Percentiles rank a stretch among this genome's conserved stretches.
Evolutionary conservation across 73 alveolate species (phyloP).

Genomic region (Effrenium voratum): DNA sequence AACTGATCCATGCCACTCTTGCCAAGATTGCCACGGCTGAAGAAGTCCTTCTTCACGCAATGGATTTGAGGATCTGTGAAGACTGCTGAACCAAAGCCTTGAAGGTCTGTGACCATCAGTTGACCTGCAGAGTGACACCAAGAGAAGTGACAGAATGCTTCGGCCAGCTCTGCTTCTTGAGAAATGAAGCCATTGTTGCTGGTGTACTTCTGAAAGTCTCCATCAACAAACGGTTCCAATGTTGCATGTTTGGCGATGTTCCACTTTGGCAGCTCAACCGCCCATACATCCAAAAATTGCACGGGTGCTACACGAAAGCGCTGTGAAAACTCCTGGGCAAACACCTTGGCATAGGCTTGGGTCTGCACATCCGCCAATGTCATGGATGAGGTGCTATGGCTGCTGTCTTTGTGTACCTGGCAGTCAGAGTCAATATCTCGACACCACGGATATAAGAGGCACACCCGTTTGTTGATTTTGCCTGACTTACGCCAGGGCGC

Average conservation of each 20-base stretch:
- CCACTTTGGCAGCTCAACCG: conserved; percentile 14
- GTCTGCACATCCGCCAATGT: conserved; percentile 21
- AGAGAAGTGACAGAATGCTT: conserved; percentile 32
- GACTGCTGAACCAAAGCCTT: background rate
- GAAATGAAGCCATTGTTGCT: conserved; percentile 57
- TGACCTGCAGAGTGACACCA: conserved; percentile 32
- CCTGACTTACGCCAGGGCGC: too few species aligned
- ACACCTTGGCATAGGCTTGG: conserved; percentile 29
- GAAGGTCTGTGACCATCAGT: conserved; percentile 46
- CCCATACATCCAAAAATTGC: conserved; percentile 50
- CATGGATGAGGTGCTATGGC: background rate
- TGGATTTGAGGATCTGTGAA: conserved; percentile 56
- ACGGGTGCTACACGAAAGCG: background rate
- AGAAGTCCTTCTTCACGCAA: conserved; percentile 19
- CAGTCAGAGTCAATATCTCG: too few species aligned
- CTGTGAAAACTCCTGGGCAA: conserved; percentile 33
- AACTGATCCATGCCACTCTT: conserved; percentile 53
- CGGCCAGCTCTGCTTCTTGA: background rate
- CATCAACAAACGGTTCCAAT: background rate
- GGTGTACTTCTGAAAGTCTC: conserved; percentile 31
- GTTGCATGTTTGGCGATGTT: conserved; percentile 14
- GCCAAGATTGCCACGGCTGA: conserved; percentile 66
- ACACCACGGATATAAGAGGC: too few species aligned
- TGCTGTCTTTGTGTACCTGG: conserved; percentile 13
- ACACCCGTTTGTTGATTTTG: too few species aligned